Evolutionary conservation across 352 stramenopile species (phyloP), one percentile per base, ranked within the genome.

Genomic region (Phytophthora pluvialis): DNA sequence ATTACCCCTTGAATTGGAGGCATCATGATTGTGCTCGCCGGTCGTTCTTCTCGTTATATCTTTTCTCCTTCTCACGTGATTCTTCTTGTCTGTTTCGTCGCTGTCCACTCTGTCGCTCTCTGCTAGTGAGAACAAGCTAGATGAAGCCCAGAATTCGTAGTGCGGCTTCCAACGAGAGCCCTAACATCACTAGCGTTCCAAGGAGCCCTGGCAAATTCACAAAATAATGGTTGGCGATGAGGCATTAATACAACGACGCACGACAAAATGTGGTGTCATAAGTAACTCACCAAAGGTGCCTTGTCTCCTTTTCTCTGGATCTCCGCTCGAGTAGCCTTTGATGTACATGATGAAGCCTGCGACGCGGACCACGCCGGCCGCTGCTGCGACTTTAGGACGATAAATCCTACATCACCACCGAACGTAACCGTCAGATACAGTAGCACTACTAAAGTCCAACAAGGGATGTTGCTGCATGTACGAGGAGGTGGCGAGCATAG

Each of bases 291-390:
- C 73, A 52, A 86, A 81, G 18, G 0, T 63, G 13, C 70, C 75
- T 48, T 67, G 44, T 45, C 53, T 65, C 28, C 78, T 63, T 55
- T 84, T 83, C 25, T 54, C 59, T 42, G 78, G 75, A 46, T 84
- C 64, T 12, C 75, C 75, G 16, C 44, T 70, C 31, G 75, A 64
- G 42, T 82, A 83, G 0, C 71, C 73, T 16, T 66, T 64, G 4
- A 87, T 39, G 55, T 81, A 83, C 56, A 74, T 69, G 28, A 85
- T 54, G 32, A 85, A 87, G n/a, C 70, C 75, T 12, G 64, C 42
- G 53, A 81, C 51, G 26, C 73, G 78, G 1, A 83, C 38, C 31
- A 74, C 48, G 18, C 73, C 75, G 21, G 64, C 75, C 5, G 58
- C 65, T 28, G 70, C 75, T 26, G 78, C 78, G 11, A 77, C 21